Evolutionary conservation across 352 stramenopile species (phyloP), one percentile per base, ranked within the genome.

Genomic region (Globisporangium radiosum): DNA sequence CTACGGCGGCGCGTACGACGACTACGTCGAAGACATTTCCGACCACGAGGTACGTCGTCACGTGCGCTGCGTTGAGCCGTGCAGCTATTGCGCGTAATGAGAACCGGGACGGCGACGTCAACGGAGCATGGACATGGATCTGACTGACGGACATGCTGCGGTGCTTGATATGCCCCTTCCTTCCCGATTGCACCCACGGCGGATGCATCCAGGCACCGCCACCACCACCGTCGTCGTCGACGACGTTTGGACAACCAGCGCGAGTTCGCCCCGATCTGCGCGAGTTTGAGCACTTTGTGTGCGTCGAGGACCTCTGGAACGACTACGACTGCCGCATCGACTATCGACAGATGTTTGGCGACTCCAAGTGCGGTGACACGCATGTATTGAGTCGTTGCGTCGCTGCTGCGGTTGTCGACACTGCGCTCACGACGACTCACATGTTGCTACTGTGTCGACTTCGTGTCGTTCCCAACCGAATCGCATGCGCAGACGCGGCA

Each of bases 261-360:
- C 40, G 2, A 44, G 11, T 73, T 13, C 68, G 73, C 43, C 52
- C 72, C 5, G 75, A 90, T 8, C 57, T 90, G 33, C 66, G 66
- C 53, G 74, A 86, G 25, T 87, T 90, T 40, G 56, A 87, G 47
- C 71, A 88, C 48, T 88, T 88, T 54, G 54, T 87, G 42, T 80
- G 68, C 38, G 79, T 90, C 38, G 81, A 87, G 56, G 81, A 90
- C 52, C 54, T 84, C 40, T 54, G 54, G 7, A 38, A 47, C 0
- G 78, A 90, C 56, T 82, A 78, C 42, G 64, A 66, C n/a, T 88
- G 81, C 57, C 65, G 73, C 47, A 78, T 90, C 58, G 76, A 87
- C 48, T 90, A 87, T 59, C 72, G 52, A n/a, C 72, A 71, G 48
- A 87, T 90, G 78, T 90, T 90, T 52, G 74, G 73, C 6, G 81